Evolutionary conservation across 805 yeast species (phyloP).

Genomic region (Lipomyces oligophaga): DNA sequence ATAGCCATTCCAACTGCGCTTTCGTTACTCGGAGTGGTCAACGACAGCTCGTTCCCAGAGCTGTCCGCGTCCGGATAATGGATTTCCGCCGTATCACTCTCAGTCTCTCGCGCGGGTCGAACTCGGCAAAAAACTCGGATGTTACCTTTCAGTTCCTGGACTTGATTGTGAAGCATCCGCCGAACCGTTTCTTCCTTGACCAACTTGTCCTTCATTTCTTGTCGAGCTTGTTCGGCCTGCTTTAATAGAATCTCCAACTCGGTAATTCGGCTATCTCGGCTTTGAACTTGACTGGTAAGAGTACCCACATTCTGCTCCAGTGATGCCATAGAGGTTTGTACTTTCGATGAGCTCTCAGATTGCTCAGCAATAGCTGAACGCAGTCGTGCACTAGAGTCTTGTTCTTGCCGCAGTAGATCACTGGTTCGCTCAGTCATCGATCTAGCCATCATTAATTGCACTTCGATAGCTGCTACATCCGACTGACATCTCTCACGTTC

Average conservation of each 20-base stretch:
- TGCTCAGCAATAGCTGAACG: constrained; percentile 36
- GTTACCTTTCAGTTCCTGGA: constrained; percentile 88
- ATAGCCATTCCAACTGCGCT: constrained; percentile 22
- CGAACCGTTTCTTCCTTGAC: constrained; percentile 53
- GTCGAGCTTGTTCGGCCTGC: constrained; percentile 36
- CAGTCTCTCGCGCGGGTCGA: constrained; percentile 49
- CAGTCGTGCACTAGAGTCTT: constrained; percentile 32
- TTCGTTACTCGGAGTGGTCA: constrained; percentile 30
- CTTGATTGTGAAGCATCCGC: constrained; percentile 60
- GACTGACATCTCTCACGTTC: neutral
- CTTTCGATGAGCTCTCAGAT: constrained; percentile 29
- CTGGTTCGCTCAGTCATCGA: too few relatives aligned
- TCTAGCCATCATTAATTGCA: too few relatives aligned
- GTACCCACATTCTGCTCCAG: constrained; percentile 27
- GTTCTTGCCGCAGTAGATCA: constrained; percentile 33
- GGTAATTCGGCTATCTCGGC: constrained; percentile 25
- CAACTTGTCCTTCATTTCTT: constrained; percentile 40
- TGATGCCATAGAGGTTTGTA: constrained; percentile 26
- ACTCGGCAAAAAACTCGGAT: constrained; percentile 87
- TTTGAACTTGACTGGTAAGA: constrained; percentile 25
- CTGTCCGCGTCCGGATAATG: constrained; percentile 34
- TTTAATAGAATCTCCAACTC: constrained; percentile 27
- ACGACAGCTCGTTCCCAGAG: constrained; percentile 31
- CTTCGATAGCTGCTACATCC: constrained; percentile 15
- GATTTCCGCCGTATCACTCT: constrained; percentile 36